These are phyloP conservation scores for Naganishia onofrii DNA, from an alignment of 768 basidiomycete species.

Conservation along the genomic window DNA sequence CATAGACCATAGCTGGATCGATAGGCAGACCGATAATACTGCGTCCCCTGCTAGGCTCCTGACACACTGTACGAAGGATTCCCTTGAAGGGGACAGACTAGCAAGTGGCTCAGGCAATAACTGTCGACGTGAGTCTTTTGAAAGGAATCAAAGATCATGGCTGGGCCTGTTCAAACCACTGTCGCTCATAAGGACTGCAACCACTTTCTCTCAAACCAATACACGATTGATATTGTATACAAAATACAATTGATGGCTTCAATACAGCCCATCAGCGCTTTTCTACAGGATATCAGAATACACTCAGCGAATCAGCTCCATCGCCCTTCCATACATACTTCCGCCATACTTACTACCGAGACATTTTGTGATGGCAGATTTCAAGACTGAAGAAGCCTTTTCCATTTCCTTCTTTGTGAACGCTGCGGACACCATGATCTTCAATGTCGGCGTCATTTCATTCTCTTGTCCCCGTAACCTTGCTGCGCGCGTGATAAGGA, in stretches of 20 bases:
- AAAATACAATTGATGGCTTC: conserved; percentile 1
- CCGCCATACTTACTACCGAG: conserved; percentile 55
- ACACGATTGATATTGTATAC: not conserved
- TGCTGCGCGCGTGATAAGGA: conserved; percentile 81
- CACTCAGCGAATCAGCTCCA: conserved; percentile 22
- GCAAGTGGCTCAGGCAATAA: too few relatives aligned
- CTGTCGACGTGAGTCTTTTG: too few relatives aligned
- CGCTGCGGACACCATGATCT: conserved; percentile 74
- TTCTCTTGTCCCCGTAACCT: conserved; percentile 78
- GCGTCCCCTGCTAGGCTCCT: too few relatives aligned
- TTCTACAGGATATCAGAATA: conserved; percentile 15
- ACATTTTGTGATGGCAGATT: conserved; percentile 70
- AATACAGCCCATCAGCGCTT: conserved; percentile 6
- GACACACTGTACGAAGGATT: too few relatives aligned
- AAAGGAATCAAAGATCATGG: too few relatives aligned
- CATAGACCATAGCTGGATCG: not conserved
- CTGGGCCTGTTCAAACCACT: too few relatives aligned
- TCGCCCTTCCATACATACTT: conserved; percentile 19
- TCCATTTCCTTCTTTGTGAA: conserved; percentile 86
- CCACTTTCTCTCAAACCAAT: not conserved
- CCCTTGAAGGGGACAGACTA: too few relatives aligned
- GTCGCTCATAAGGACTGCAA: too few relatives aligned
- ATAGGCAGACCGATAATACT: too few relatives aligned
- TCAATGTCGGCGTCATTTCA: conserved; percentile 78
- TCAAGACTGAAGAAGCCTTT: conserved; percentile 75